Percentiles rank a stretch among this genome's conserved stretches.
Conservation (phyloP, 192 early-diverging fungal genomes). For the Dispira parvispora region DNA sequence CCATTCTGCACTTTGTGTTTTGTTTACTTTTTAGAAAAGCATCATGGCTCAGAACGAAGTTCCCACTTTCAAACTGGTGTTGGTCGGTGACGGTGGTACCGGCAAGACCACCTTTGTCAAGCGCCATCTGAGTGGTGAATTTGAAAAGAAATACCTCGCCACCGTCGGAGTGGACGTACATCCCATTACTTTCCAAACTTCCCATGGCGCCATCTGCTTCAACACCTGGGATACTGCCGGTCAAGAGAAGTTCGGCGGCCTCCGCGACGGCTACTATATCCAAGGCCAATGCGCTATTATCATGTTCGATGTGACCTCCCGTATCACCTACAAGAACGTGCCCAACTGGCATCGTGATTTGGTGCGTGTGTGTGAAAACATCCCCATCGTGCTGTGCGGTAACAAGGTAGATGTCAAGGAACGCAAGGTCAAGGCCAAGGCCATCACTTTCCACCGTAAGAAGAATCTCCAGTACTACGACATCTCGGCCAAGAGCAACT, state of each 20-base stretch:
- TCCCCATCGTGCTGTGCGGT: constrained; percentile 99
- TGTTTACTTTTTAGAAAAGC: background rate
- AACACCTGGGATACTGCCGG: constrained; percentile 99
- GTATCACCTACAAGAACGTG: constrained; percentile 99
- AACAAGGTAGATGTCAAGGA: constrained; percentile 99
- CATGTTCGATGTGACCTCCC: constrained; percentile 99
- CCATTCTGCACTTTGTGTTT: too few relatives aligned
- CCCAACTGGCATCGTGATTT: constrained; percentile 99
- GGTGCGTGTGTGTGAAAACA: constrained; percentile 98
- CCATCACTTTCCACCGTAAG: constrained; percentile 99
- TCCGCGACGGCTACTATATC: constrained; percentile 99
- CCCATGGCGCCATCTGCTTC: constrained; percentile 91
- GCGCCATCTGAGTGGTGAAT: constrained; percentile 98
- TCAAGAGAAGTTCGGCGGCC: constrained; percentile 99
- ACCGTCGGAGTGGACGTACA: constrained; percentile 99
- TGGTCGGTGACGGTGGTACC: constrained; percentile 97
- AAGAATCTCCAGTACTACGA: constrained; percentile 99
- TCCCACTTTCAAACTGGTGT: constrained; percentile 78
- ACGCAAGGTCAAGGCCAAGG: constrained; percentile 99
- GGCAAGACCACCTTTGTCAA: constrained; percentile 99
- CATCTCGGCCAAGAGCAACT: constrained; percentile 99
- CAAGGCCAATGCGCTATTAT: constrained; percentile 99
- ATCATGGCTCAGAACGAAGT: constrained; percentile 17
- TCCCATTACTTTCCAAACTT: constrained; percentile 94
- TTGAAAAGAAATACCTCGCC: constrained; percentile 99